Percentiles rank a stretch among this genome's conserved stretches.
Conservation (phyloP, 2,329 filamentous ascomycete species). For the Stagonosporopsis vannaccii region DNA sequence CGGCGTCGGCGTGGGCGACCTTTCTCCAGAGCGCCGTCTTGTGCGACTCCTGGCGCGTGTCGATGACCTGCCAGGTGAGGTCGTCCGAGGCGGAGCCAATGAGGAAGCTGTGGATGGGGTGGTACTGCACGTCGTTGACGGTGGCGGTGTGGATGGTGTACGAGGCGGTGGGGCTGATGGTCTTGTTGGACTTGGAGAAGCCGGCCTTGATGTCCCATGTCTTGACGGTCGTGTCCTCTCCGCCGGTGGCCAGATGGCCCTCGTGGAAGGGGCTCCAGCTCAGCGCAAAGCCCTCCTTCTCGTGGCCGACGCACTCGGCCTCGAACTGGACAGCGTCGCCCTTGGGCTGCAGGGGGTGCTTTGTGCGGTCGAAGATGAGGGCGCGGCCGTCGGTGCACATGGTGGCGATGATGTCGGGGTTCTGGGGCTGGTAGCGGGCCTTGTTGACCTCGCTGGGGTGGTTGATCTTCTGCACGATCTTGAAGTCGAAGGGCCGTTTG, state of each 20-base stretch:
- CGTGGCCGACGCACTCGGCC: slow-evolving; percentile 84
- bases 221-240: slow-evolving; percentile 88
- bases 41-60: slow-evolving; percentile 74
- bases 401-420: slow-evolving; percentile 94
- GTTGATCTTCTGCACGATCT: slow-evolving; percentile 93
- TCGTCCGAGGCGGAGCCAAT: slow-evolving; percentile 97
- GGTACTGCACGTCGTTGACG: slow-evolving; percentile 97
- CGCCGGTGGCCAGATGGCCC: slow-evolving; percentile 86
- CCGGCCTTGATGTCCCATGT: slow-evolving; percentile 86
- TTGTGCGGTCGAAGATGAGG: slow-evolving; percentile 94
- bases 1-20: slow-evolving; percentile 85
- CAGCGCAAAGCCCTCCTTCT: slow-evolving; percentile 87
- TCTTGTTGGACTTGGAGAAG: slow-evolving; percentile 72
- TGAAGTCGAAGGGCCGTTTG: slow-evolving; percentile 83
- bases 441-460: slow-evolving; percentile 98
- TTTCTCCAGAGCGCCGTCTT: slow-evolving; percentile 73
- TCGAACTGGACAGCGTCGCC: slow-evolving; percentile 75
- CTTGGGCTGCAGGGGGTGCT: slow-evolving; percentile 79
- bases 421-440: slow-evolving; percentile 96
- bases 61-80: slow-evolving; percentile 88
- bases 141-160: slow-evolving; percentile 90
- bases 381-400: slow-evolving; percentile 87
- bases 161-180: slow-evolving; percentile 72
- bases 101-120: slow-evolving; percentile 79
- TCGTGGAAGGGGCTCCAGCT: slow-evolving; percentile 88